Conservation (phyloP, 768 basidiomycete species). For the Infundibulicybe gibba region DNA sequence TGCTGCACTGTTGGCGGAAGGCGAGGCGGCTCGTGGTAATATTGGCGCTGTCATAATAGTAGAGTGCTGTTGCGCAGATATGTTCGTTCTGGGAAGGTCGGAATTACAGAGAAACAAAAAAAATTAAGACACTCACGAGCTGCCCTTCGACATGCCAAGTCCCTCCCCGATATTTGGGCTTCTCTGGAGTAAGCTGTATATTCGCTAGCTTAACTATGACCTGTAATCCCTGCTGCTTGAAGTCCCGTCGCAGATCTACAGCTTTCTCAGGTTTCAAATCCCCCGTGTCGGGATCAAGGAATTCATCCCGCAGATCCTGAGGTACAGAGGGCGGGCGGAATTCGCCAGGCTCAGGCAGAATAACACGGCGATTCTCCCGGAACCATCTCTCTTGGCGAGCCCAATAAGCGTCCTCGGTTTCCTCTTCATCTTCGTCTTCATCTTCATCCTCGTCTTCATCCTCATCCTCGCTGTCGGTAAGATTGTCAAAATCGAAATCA, state of each 20-base stretch:
- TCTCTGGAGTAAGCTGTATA: conserved; percentile 23
- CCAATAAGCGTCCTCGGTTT: conserved; percentile 5
- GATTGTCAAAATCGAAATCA: conserved; percentile 5
- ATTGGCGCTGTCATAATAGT: conserved; percentile 20
- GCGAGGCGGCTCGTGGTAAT: conserved; percentile 19
- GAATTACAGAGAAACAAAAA: not conserved
- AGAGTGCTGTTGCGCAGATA: conserved; percentile 13
- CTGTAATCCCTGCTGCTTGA: conserved; percentile 11
- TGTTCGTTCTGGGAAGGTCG: conserved; percentile 10
- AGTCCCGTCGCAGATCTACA: conserved; percentile 5
- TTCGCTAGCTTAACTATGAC: conserved; percentile 19
- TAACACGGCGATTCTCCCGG: not conserved
- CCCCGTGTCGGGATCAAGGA: not conserved
- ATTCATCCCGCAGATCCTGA: not conserved
- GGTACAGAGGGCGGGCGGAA: conserved; percentile 4
- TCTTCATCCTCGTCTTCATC: conserved; percentile 11
- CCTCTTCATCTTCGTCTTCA: too few relatives aligned
- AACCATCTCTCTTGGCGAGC: conserved; percentile 9
- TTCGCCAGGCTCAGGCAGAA: too few relatives aligned
- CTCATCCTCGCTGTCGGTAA: conserved; percentile 2
- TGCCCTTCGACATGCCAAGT: conserved; percentile 31
- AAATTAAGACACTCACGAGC: conserved; percentile 2
- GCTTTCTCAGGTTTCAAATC: conserved; percentile 1
- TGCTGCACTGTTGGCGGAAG: conserved; percentile 16
- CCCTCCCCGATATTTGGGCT: conserved; percentile 28